Evolutionary conservation across 2,329 filamentous ascomycete species (phyloP), one percentile per base, ranked within the genome.

Genomic region (Penicillium occitanis): DNA sequence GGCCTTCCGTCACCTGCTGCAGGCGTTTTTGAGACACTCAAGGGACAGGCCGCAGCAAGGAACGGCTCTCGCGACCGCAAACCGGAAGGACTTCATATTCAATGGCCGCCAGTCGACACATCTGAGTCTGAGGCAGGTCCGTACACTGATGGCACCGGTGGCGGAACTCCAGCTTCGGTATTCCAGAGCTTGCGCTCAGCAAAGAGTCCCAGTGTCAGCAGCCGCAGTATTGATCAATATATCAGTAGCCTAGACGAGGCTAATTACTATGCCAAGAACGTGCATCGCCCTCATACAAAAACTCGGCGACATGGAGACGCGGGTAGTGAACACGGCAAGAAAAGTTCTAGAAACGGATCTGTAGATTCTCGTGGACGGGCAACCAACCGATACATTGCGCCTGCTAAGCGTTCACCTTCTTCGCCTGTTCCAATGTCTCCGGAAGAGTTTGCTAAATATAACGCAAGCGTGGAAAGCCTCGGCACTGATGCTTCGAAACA

Each of bases 361-460:
- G 86, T 90, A 69, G 90, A 90, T 22, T 72, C 72, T 50, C 88
- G 91, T 66, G 91, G 91, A 22, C 86, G 91, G 68, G 85, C 84
- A 28, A 81, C 85, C 13, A 84, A 86, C 53, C 86, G 89, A 25
- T 90, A 88, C 69, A 92, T 90, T 68, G 90, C 88, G 73, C 87
- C 90, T 19, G 87, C 88, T 13, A 96, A 97, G 78, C 86, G 91
- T 25, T 97, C 94, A 0, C 94, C 94, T 0, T 96, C 92, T 1
- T 97, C 94, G 0, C 94, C 94, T 0, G 86, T 97, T 1, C 92
- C 93, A 2, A 97, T 97, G 93, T 96, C 93, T 2, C 93, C 93
- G 0, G 92, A 97, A 71, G 93, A 97, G 72, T 76, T 91, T 67
- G 73, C 79, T 60, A 73, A 75, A 53, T 82, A 81, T 67, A 78